Evolutionary conservation across 2,329 filamentous ascomycete genomes (phyloP), one percentile per base, ranked within the genome.

Genomic region (Zarea fungicola): DNA sequence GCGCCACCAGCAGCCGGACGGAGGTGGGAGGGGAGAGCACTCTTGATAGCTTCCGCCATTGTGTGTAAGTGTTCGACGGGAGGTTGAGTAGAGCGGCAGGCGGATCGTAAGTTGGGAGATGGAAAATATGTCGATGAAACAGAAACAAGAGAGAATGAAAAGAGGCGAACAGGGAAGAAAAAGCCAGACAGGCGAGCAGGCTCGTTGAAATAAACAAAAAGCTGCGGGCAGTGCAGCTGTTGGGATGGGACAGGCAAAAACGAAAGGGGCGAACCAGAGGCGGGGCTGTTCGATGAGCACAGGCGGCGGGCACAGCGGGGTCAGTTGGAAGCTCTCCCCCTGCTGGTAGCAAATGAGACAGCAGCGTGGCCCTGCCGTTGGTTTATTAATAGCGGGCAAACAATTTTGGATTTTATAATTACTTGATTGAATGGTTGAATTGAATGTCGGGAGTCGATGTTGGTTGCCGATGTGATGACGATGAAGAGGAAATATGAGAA

Each of bases 11-110:
- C 26, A 48, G 60, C 67, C 54, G 83, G 78, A 79, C 89, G 92
- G 62, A 96, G 79, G 77, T 95, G 92, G 36, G 87, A 77, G 56
- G 91, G 89, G 60, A 96, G 75, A 56, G 88, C 87, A 71, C 81
- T 83, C 75, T 81, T 89, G 60, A 83, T 74, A 59, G 75, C 74
- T 63, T 81, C 77, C 56, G 87, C 83, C 86, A 92, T 92, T 62
- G 63, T 71, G 62, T 58, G 51, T 43, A 55, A 52, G 47, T 44
- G 49, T 42, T 56, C 26, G 36, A 52, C 25, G 37, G 40, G 43
- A 41, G 41, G 45, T 42, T 35, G 21, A 29, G 31, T 31, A 49
- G 37, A 6, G 39, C 40, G 39, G 9, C 13, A 40, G 43, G 47
- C 23, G 50, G 26, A 53, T 49, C 49, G 48, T n/a, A n/a, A n/a